phyloP scores from a whole-genome alignment of 202 grass and related monocot species.

The Brachypodium distachyon region DNA sequence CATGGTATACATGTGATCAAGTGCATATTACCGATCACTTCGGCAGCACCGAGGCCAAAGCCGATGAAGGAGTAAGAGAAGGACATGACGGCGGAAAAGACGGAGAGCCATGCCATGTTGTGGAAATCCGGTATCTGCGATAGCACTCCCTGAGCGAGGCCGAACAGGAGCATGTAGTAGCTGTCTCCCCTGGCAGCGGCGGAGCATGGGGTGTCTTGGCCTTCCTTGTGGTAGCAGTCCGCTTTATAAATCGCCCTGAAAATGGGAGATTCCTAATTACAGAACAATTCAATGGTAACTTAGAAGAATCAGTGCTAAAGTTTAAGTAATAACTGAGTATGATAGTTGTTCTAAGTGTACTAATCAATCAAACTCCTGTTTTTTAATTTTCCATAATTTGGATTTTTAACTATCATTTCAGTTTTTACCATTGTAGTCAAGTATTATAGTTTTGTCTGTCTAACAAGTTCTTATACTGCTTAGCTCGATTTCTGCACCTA shows the following conservation, averaged over 20 bases:
- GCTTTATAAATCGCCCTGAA: slow-evolving; percentile 51
- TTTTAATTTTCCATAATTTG: no score
- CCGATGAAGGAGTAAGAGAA: slow-evolving; percentile 62
- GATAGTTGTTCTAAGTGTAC: no score
- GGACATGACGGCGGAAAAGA: slow-evolving; percentile 71
- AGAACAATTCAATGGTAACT: no score
- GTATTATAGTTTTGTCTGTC: no score
- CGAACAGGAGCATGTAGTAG: slow-evolving; percentile 60
- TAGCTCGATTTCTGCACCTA: no score
- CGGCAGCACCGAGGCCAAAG: slow-evolving; percentile 57
- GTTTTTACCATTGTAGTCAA: no score
- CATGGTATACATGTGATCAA: not conserved
- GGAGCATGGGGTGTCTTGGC: slow-evolving; percentile 35
- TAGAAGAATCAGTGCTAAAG: no score
- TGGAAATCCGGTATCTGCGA: slow-evolving; percentile 77
- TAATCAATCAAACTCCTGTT: no score
- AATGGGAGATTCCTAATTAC: no score
- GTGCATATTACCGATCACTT: slow-evolving; percentile 50
- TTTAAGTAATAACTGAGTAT: no score
- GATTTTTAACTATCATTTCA: no score
- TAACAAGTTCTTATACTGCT: no score
- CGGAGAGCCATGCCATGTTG: slow-evolving; percentile 67
- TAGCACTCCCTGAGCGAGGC: slow-evolving; percentile 45
- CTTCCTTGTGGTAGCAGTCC: slow-evolving; percentile 65
- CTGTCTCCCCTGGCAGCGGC: slow-evolving; percentile 19